phyloP scores from a whole-genome alignment of 2,329 filamentous ascomycete genomes.

The Tolypocladium inflatum region DNA sequence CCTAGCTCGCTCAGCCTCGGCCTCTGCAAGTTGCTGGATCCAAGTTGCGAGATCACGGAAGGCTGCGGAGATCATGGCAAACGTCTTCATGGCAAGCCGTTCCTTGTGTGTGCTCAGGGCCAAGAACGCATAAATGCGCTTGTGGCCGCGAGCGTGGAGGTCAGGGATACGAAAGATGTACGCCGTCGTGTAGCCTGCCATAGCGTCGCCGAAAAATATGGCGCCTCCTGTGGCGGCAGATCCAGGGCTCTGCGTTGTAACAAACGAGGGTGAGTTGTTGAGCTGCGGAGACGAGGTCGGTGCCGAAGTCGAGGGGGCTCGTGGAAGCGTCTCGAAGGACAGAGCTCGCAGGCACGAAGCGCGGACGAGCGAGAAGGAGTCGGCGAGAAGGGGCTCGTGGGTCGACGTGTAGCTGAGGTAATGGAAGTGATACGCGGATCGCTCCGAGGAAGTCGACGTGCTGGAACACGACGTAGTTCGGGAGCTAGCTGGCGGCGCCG shows the following conservation, averaged over 20 bases:
- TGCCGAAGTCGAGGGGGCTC: constrained; percentile 35
- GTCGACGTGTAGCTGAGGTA: constrained; percentile 61
- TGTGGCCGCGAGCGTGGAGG: constrained; percentile 56
- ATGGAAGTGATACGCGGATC: constrained; percentile 46
- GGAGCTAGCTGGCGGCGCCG: constrained; percentile 32
- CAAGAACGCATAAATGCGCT: constrained; percentile 59
- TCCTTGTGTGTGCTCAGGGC: constrained; percentile 58
- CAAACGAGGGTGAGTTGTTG: constrained; percentile 36
- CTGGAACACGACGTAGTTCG: constrained; percentile 43
- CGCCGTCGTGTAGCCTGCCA: constrained; percentile 58
- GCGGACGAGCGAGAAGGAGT: constrained; percentile 58
- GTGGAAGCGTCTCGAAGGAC: constrained; percentile 56
- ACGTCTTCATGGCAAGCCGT: constrained; percentile 55
- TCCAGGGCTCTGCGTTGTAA: constrained; percentile 44
- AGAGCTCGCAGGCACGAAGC: constrained; percentile 57
- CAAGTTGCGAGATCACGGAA: constrained; percentile 56
- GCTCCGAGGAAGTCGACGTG: constrained; percentile 37
- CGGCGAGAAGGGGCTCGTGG: constrained; percentile 50
- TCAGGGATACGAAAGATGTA: constrained; percentile 64
- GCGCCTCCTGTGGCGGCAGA: constrained; percentile 52
- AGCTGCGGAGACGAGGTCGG: constrained; percentile 24
- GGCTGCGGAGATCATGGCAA: constrained; percentile 49
- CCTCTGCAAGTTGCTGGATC: constrained; percentile 56
- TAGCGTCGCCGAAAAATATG: constrained; percentile 58
- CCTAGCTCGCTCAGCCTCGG: constrained; percentile 48